Conservation (phyloP, 805 yeast species). For the Metschnikowia colocasiae region DNA sequence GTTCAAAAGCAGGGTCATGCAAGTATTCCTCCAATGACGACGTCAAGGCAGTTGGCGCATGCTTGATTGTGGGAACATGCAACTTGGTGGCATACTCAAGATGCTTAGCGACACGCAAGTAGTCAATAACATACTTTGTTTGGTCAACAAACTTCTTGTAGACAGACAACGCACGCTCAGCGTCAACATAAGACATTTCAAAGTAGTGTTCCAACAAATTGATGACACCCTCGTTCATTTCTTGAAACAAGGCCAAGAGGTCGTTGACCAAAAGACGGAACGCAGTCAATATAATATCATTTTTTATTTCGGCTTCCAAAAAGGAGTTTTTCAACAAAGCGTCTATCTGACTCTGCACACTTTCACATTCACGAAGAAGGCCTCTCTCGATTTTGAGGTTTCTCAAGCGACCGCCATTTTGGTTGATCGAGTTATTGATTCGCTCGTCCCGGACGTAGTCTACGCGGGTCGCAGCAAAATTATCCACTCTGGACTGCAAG, state of each 20-base stretch:
- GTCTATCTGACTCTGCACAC: constrained; percentile 78
- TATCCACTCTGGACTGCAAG: constrained; percentile 62
- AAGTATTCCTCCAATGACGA: constrained; percentile 84
- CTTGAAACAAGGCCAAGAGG: constrained; percentile 78
- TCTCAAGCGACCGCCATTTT: constrained; percentile 59
- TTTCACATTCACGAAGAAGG: constrained; percentile 75
- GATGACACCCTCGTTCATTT: constrained; percentile 92
- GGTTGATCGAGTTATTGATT: constrained; percentile 41
- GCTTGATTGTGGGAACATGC: constrained; percentile 92
- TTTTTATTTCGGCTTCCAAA: constrained; percentile 74
- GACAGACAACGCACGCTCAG: constrained; percentile 78
- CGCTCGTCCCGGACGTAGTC: constrained; percentile 79
- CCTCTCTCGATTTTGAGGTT: constrained; percentile 71
- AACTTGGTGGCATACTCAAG: constrained; percentile 81
- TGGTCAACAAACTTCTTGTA: constrained; percentile 82
- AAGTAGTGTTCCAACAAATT: constrained; percentile 91
- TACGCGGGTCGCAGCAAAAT: constrained; percentile 56
- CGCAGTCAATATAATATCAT: constrained; percentile 79
- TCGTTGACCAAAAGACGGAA: constrained; percentile 90
- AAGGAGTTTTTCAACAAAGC: constrained; percentile 71
- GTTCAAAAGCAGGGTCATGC: constrained; percentile 79
- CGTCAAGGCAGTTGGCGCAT: constrained; percentile 93
- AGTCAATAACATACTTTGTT: constrained; percentile 83
- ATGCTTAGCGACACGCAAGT: constrained; percentile 84
- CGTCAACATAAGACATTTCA: constrained; percentile 84